Conservation (phyloP, 768 basidiomycete genomes). For the Hericium rajendrae region DNA sequence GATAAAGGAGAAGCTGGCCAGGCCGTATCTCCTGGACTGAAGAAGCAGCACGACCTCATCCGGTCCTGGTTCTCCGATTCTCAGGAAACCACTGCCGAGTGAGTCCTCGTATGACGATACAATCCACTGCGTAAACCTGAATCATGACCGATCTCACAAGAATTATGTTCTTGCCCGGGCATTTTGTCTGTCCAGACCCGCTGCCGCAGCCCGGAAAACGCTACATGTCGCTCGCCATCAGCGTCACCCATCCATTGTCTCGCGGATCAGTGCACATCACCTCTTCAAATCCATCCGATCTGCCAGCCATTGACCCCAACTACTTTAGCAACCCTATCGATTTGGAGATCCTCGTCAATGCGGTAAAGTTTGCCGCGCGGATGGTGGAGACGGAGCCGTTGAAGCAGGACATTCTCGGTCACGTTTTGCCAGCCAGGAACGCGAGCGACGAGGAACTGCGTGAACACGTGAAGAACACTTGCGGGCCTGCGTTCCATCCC, state of each 20-base stretch:
- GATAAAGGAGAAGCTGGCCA: neutral
- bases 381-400: neutral
- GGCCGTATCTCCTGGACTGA: neutral
- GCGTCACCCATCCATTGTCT: constrained; percentile 35
- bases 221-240: constrained; percentile 25
- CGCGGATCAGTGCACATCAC: constrained; percentile 37
- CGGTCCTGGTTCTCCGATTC: neutral
- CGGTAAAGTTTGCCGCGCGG: neutral
- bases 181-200: constrained; percentile 18
- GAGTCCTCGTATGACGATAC: neutral
- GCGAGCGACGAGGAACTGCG: neutral
- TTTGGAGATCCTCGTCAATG: neutral
- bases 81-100: neutral
- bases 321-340: constrained; percentile 20
- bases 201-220: constrained; percentile 22
- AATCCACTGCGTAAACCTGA: too few species aligned
- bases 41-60: constrained; percentile 1
- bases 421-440: too few species aligned
- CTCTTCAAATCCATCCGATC: constrained; percentile 29
- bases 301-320: constrained; percentile 37
- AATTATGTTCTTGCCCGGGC: constrained; percentile 15
- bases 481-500: neutral
- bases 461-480: neutral
- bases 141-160: neutral
- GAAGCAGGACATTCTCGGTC: neutral